These are phyloP conservation scores for Asclepias syriaca DNA, from an alignment of 257 asterid species.

Conservation along the genomic window DNA sequence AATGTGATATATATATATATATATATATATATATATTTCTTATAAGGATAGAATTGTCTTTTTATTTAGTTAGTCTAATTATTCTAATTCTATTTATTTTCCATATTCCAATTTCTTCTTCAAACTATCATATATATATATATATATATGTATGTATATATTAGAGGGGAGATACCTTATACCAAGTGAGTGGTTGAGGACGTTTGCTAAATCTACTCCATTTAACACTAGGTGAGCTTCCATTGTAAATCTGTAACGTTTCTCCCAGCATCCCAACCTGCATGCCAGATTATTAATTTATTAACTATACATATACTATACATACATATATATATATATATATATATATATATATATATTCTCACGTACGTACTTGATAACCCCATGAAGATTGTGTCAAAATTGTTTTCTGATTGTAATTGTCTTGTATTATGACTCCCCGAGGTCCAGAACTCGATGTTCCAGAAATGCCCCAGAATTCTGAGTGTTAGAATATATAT, in stretches of 20 bases:
- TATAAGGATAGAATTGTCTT: no score
- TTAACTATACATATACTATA: no score
- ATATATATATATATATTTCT: no score
- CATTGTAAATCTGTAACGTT: constrained; percentile 44
- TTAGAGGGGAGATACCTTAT: constrained; percentile 40
- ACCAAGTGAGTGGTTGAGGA: constrained; percentile 73
- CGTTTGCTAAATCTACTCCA: constrained; percentile 45
- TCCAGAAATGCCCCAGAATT: constrained; percentile 81
- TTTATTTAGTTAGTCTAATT: no score
- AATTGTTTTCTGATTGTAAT: constrained; percentile 8
- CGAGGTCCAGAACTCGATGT: constrained; percentile 20
- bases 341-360: no score
- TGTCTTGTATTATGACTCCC: constrained; percentile 36
- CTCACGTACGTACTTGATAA: constrained; percentile 44
- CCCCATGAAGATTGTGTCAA: constrained; percentile 54
- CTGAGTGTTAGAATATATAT: constrained; percentile 20
- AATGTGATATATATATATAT: no score
- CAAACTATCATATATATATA: no score
- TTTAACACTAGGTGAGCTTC: constrained; percentile 33
- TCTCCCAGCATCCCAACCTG: constrained; percentile 81
- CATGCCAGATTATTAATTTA: no score
- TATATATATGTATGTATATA: no score
- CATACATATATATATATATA: no score
- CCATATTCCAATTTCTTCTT: no score
- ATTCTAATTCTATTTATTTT: no score